These are phyloP conservation scores for Tuctoria greenei DNA, from an alignment of 176 grass and related monocot genomes.

Conservation along the genomic window DNA sequence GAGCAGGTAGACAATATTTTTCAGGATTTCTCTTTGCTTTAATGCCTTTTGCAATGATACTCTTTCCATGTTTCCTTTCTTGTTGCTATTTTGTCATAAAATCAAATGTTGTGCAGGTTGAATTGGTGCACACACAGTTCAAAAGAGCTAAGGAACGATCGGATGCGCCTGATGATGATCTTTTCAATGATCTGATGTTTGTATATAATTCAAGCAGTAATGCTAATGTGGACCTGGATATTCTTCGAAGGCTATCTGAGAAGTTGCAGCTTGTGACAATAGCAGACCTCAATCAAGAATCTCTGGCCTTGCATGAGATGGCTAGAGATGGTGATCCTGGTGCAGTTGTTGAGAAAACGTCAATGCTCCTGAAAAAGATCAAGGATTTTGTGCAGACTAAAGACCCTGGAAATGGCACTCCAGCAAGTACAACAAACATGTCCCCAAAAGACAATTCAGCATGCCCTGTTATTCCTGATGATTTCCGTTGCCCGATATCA, in stretches of 20 bases:
- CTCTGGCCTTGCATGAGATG: slow-evolving; percentile 75
- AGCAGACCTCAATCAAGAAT: slow-evolving; percentile 87
- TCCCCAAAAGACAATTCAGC: slow-evolving; percentile 41
- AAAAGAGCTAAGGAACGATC: slow-evolving; percentile 92
- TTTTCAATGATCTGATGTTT: slow-evolving; percentile 74
- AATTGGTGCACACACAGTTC: slow-evolving; percentile 80
- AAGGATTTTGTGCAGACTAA: slow-evolving; percentile 85
- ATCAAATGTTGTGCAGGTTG: slow-evolving; percentile 58
- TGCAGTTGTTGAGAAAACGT: slow-evolving; percentile 64
- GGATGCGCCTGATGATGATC: slow-evolving; percentile 61
- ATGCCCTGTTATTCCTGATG: slow-evolving; percentile 65
- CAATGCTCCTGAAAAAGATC: slow-evolving; percentile 74
- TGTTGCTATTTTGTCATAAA: slow-evolving; percentile 15
- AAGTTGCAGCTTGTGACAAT: slow-evolving; percentile 84
- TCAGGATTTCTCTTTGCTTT: slow-evolving; percentile 7
- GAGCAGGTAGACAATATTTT: slow-evolving; percentile 72
- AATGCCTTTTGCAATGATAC: background rate
- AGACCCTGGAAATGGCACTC: slow-evolving; percentile 45
- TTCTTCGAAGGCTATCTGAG: slow-evolving; percentile 66
- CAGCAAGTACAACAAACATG: slow-evolving; percentile 25
- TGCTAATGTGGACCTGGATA: slow-evolving; percentile 43
- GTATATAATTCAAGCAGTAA: slow-evolving; percentile 54
- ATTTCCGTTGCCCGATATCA: slow-evolving; percentile 88
- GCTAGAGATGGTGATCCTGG: slow-evolving; percentile 59
- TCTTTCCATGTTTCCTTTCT: background rate